These are phyloP conservation scores for Termitomyces sp. DNA, from an alignment of 1,284 basidiomycete species.

Conservation along the genomic window DNA sequence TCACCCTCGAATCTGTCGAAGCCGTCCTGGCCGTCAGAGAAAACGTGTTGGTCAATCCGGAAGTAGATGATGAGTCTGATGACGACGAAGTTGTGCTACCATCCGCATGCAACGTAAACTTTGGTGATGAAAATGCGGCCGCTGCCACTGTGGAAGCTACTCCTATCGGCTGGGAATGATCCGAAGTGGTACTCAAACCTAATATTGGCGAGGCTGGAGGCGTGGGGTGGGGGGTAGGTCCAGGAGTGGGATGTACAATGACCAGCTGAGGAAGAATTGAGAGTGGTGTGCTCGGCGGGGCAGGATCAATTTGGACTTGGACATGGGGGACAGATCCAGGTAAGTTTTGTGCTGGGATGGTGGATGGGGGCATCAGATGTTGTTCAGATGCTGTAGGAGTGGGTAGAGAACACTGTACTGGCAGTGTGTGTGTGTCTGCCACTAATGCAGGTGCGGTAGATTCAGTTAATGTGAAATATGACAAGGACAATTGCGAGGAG, in stretches of 20 bases:
- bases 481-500: background rate
- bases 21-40: background rate
- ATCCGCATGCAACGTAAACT: conserved; percentile 8
- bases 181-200: background rate
- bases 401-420: conserved; percentile 10
- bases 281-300: conserved; percentile 8
- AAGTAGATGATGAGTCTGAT: conserved; percentile 9
- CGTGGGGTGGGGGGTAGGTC: conserved; percentile 51
- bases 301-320: conserved; percentile 7
- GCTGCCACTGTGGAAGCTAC: background rate
- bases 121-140: background rate
- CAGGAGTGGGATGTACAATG: conserved; percentile 50
- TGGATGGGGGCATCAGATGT: background rate
- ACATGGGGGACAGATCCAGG: conserved; percentile 1
- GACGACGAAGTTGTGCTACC: conserved; percentile 10
- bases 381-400: conserved; percentile 11
- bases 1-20: background rate
- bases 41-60: conserved; percentile 9
- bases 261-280: conserved; percentile 41
- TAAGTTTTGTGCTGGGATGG: background rate
- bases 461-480: background rate
- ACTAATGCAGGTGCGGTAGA: background rate
- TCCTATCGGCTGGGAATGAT: background rate
- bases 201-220: conserved; percentile 45
- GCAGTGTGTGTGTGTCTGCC: background rate